Percentiles rank a stretch among this genome's conserved stretches.
Evolutionary conservation across 2,329 filamentous ascomycete genomes (phyloP).

Genomic region (Trichophyton schoenleinii): DNA sequence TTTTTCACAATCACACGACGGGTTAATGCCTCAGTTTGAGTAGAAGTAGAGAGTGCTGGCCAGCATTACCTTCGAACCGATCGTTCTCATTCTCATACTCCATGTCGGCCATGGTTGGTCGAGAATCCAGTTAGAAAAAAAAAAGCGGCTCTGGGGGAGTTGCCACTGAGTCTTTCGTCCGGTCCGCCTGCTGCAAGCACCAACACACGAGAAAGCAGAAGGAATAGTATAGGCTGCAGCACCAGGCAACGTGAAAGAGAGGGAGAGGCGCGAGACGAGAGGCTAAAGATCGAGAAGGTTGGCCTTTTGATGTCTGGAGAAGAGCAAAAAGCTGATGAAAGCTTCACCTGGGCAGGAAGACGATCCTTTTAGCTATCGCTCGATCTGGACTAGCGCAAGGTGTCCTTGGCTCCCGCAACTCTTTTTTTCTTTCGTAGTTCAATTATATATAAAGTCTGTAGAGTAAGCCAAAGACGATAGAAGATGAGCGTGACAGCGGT

Average conservation of each 20-base stretch:
- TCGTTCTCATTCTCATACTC: constrained; percentile 56
- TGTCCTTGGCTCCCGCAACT: background rate
- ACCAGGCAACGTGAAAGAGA: background rate
- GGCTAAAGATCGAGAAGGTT: background rate
- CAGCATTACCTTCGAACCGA: constrained; percentile 50
- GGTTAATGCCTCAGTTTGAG: background rate
- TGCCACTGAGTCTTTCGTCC: background rate
- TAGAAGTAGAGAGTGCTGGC: background rate
- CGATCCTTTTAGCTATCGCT: background rate
- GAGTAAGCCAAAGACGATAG: too few relatives aligned
- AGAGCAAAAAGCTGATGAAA: background rate
- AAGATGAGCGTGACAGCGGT: too few relatives aligned
- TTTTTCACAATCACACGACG: constrained; percentile 23
- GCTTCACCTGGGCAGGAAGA: background rate
- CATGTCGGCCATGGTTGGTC: constrained; percentile 24
- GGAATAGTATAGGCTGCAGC: background rate
- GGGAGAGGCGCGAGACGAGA: background rate
- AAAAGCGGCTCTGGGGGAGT: background rate
- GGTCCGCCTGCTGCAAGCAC: background rate
- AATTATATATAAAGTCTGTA: too few relatives aligned
- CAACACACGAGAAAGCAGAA: background rate
- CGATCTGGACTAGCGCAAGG: background rate
- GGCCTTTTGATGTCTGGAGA: background rate
- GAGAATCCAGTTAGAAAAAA: background rate
- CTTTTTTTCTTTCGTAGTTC: background rate